Percentiles rank a stretch among this genome's conserved stretches.
Conservation (phyloP, 1,139 yeast genomes). For the Pichia sp. region DNA sequence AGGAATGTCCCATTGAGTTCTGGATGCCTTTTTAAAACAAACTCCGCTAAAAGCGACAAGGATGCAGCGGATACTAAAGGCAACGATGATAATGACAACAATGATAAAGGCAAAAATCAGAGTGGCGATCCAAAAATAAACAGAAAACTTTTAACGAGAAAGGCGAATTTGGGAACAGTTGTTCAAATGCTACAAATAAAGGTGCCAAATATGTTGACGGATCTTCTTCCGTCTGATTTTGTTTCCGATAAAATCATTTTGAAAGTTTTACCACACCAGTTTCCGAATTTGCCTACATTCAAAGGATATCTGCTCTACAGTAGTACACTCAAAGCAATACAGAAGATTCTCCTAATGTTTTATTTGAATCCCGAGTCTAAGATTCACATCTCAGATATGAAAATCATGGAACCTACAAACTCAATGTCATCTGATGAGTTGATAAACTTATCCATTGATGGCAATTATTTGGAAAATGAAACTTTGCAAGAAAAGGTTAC, state of each 20-base stretch:
- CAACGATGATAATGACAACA: not conserved
- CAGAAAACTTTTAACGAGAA: conserved; percentile 24
- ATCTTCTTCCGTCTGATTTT: conserved; percentile 46
- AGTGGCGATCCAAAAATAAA: conserved; percentile 1
- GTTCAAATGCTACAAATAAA: conserved; percentile 47
- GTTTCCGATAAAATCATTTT: conserved; percentile 53
- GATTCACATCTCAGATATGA: conserved; percentile 48
- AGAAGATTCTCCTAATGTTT: conserved; percentile 50
- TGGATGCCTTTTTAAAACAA: not conserved
- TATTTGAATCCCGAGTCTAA: conserved; percentile 48
- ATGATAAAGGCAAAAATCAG: not conserved
- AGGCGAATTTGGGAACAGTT: conserved; percentile 61
- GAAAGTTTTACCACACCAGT: conserved; percentile 60
- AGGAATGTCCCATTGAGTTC: not conserved
- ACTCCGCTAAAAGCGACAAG: no score
- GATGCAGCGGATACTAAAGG: no score
- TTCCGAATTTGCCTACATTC: conserved; percentile 56
- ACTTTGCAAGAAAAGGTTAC: conserved; percentile 1
- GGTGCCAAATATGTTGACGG: conserved; percentile 56
- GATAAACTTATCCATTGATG: conserved; percentile 29
- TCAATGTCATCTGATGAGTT: conserved; percentile 25
- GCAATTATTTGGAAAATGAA: conserved; percentile 20
- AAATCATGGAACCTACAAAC: conserved; percentile 30
- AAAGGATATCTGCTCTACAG: conserved; percentile 42
- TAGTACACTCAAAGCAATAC: conserved; percentile 47